Evolutionary conservation across 805 yeast species (phyloP).

Genomic region (Sugiyamaella qingdaonensis): DNA sequence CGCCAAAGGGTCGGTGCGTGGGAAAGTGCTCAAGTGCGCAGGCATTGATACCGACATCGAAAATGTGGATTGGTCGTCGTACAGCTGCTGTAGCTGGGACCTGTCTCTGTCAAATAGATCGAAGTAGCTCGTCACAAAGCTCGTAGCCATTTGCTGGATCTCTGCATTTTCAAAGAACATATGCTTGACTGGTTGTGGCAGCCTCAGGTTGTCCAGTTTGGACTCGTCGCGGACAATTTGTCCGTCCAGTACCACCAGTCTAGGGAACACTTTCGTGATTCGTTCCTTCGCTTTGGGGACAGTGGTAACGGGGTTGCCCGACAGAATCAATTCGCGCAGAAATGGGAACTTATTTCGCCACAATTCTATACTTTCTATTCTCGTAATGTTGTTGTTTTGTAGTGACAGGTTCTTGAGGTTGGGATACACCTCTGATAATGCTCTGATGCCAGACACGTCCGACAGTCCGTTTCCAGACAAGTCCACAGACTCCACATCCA

Average conservation of each 20-base stretch:
- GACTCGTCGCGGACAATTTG: constrained; percentile 69
- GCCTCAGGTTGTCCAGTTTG: constrained; percentile 32
- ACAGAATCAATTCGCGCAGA: constrained; percentile 71
- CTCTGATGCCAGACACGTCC: constrained; percentile 56
- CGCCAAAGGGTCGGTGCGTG: constrained; percentile 28
- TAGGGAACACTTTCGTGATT: constrained; percentile 71
- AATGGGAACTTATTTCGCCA: constrained; percentile 73
- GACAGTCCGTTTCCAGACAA: constrained; percentile 48
- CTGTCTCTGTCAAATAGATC: constrained; percentile 81
- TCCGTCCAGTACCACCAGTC: constrained; percentile 73
- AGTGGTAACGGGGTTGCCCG: constrained; percentile 66
- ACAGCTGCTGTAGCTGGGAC: constrained; percentile 61
- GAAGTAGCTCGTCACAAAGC: constrained; percentile 69
- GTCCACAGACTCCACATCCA: constrained; percentile 59
- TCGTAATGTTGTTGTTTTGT: constrained; percentile 65
- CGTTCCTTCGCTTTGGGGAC: constrained; percentile 53
- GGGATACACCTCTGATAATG: constrained; percentile 74
- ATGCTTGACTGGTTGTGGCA: constrained; percentile 43
- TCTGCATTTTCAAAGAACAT: constrained; percentile 79
- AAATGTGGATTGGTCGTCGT: constrained; percentile 80
- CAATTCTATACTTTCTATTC: constrained; percentile 56
- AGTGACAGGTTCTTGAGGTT: constrained; percentile 71
- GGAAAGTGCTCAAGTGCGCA: neutral
- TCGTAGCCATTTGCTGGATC: constrained; percentile 66
- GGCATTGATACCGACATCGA: constrained; percentile 54